Evolutionary conservation across 2,329 filamentous ascomycete species (phyloP).

Genomic region (Hypoxylon sp.): DNA sequence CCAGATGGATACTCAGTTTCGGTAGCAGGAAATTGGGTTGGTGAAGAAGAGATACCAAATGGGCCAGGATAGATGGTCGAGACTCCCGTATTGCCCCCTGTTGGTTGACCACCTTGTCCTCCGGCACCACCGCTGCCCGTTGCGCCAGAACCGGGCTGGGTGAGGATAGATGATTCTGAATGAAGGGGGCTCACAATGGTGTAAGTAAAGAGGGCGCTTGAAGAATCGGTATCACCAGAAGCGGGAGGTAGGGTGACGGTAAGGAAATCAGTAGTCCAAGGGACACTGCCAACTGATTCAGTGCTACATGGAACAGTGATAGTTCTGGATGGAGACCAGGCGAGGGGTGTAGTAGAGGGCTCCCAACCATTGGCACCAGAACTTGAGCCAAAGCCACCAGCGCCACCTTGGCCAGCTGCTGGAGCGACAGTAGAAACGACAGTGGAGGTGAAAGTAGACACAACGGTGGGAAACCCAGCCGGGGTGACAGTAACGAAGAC

Average conservation of each 20-base stretch:
- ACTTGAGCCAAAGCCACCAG: constrained; percentile 39
- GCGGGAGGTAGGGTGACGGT: constrained; percentile 49
- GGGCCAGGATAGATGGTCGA: constrained; percentile 46
- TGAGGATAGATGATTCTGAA: constrained; percentile 20
- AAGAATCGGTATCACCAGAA: constrained; percentile 38
- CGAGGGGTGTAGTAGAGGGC: constrained; percentile 41
- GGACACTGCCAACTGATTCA: constrained; percentile 36
- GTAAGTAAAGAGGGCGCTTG: constrained; percentile 46
- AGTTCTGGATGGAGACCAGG: constrained; percentile 46
- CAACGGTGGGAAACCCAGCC: constrained; percentile 50
- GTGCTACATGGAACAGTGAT: constrained; percentile 42
- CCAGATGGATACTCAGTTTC: constrained; percentile 37
- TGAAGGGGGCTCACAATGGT: constrained; percentile 47
- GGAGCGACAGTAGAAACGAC: constrained; percentile 48
- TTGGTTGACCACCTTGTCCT: constrained; percentile 41
- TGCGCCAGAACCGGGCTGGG: constrained; percentile 11
- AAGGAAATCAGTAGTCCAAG: constrained; percentile 52
- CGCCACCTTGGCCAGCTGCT: constrained; percentile 37
- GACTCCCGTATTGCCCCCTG: constrained; percentile 23
- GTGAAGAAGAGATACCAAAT: constrained; percentile 45
- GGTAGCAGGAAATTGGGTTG: constrained; percentile 37
- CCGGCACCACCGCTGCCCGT: constrained; percentile 40
- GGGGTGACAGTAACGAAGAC: constrained; percentile 65
- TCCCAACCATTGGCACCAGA: constrained; percentile 40
- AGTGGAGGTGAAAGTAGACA: constrained; percentile 55